These are phyloP conservation scores for Trichoderma virens DNA, from an alignment of 495 filamentous ascomycete genomes.

Conservation along the genomic window DNA sequence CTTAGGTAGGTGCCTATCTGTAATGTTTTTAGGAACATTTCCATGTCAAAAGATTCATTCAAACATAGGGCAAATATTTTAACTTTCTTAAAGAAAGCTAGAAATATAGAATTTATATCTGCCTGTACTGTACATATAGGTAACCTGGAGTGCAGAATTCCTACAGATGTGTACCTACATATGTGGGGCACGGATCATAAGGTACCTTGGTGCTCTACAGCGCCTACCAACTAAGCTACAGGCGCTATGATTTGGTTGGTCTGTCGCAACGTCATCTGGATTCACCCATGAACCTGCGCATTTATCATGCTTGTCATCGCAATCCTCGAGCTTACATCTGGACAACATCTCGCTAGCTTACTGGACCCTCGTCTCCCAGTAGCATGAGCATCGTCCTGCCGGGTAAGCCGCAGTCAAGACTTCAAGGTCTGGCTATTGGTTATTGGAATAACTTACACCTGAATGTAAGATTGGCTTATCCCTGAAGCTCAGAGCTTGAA, in stretches of 20 bases:
- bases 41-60: too few species aligned
- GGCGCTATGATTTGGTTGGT: neutral
- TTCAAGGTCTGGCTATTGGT: constrained; percentile 81
- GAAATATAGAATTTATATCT: too few species aligned
- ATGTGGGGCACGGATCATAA: too few species aligned
- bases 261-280: neutral
- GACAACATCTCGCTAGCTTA: neutral
- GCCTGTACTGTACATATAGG: too few species aligned
- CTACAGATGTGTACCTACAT: too few species aligned
- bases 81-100: too few species aligned
- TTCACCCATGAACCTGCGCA: neutral
- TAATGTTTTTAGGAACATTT: too few species aligned
- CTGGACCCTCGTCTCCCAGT: constrained; percentile 16
- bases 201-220: too few species aligned
- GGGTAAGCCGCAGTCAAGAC: constrained; percentile 80
- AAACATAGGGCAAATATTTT: too few species aligned
- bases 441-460: constrained; percentile 74
- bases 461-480: constrained; percentile 51
- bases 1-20: too few species aligned
- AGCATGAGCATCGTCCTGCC: constrained; percentile 74
- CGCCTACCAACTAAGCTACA: neutral
- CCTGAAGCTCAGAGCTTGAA: neutral
- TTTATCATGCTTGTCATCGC: neutral
- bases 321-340: neutral
- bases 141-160: too few species aligned